A percentile compares a stretch with the other conserved stretches of the same genome.
Conservation (phyloP, 2,329 filamentous ascomycete genomes). For the Ceratocystis eucalypticola region DNA sequence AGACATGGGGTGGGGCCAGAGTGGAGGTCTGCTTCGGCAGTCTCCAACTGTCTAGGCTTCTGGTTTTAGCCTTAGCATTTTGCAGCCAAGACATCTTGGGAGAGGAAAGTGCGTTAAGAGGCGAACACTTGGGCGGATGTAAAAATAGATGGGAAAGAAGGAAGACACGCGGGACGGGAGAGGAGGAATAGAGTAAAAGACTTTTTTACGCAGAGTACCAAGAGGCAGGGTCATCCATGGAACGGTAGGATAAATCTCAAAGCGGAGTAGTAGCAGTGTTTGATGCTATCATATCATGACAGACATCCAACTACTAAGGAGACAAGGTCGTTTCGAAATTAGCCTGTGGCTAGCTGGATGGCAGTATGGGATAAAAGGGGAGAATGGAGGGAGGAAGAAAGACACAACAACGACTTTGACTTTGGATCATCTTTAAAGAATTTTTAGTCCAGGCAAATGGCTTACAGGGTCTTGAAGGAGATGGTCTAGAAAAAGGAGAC, state of each 20-base stretch:
- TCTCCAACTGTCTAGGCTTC: constrained; percentile 12
- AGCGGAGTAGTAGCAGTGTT: background rate
- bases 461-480: background rate
- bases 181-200: background rate
- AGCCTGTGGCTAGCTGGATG: background rate
- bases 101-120: background rate
- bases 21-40: constrained; percentile 18
- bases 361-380: background rate
- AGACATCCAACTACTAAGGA: background rate
- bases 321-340: background rate
- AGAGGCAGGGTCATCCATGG: constrained; percentile 1
- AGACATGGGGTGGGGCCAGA: constrained; percentile 15
- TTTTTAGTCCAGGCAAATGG: background rate
- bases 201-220: background rate
- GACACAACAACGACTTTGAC: background rate
- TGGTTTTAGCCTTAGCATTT: constrained; percentile 16
- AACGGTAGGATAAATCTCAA: background rate
- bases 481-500: background rate
- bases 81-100: constrained; percentile 15
- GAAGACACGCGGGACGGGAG: background rate
- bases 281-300: background rate
- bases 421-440: background rate
- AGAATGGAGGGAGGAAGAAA: background rate
- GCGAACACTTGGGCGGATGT: background rate
- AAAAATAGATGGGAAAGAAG: background rate